Evolutionary conservation across 2,329 filamentous ascomycete genomes (phyloP), one percentile per base, ranked within the genome.

Genomic region (Huntiella moniliformis): DNA sequence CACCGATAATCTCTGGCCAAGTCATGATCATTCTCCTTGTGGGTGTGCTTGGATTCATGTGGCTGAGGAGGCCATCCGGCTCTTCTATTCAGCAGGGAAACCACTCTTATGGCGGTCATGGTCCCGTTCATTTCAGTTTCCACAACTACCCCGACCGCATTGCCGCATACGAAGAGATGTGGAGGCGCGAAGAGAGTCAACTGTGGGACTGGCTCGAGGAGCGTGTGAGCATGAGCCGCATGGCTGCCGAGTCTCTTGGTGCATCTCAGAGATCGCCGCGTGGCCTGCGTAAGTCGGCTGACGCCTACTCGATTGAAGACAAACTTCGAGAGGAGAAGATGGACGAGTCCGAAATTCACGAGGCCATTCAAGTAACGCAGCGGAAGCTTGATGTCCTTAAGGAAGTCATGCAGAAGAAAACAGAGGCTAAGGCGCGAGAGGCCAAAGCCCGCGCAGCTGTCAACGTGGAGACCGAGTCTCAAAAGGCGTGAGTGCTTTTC

Each of bases 191-290:
- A 59, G 87, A 95, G 58, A 84, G 74, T 52, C 84, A 91, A 54
- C 65, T 95, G 7, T 95, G 87, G 87, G 79, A 83, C 48, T 95
- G 87, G 87, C 65, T 95, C 4, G 87, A 95, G 59, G 83, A 93
- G 54, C 72, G 87, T 13, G 78, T 85, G 1, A 81, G 84, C 2
- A 65, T 91, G 57, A 79, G 85, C 47, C 66, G 65, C 49, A 62
- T 71, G 52, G 56, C 49, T 38, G 52, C 57, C 31, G 60, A 58
- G 49, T 55, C 61, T 49, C 37, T 44, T 16, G 43, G 44, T 38
- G 13, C 28, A 10, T 15, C 31, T 22, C 28, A n/a, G 10, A 28
- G 43, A 6, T 17, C 40, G 3, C 44, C 47, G 3, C 41, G 48
- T 13, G 37, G 42, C 32, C 48, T 37, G 5, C 65, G 69, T 39